Evolutionary conservation across 2,329 filamentous ascomycete species (phyloP).

Genomic region (Calonectria pseudoreteaudii): DNA sequence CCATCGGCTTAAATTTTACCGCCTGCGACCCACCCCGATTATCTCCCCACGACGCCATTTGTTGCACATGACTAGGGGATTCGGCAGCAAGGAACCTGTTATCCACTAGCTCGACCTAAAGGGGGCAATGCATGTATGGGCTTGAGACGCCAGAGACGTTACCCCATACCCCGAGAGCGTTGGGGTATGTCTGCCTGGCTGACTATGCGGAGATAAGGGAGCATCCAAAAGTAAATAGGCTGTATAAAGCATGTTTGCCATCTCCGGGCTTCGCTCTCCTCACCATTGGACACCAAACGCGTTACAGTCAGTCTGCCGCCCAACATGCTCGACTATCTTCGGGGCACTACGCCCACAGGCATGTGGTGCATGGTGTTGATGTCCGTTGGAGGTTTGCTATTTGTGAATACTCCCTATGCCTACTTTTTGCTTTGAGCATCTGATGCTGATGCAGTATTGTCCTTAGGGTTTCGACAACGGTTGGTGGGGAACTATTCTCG

Average conservation of each 20-base stretch:
- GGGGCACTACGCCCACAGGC: not conserved
- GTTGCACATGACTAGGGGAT: not conserved
- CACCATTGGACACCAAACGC: not conserved
- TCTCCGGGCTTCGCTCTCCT: not conserved
- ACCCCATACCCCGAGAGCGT: not conserved
- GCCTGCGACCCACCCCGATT: not conserved
- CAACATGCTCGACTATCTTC: not conserved
- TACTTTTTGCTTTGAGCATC: not conserved
- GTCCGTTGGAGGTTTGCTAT: not conserved
- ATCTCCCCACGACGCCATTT: not conserved
- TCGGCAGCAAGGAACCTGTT: not conserved
- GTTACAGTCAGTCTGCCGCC: not conserved
- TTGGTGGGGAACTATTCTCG: not conserved
- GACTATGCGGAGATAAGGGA: not conserved
- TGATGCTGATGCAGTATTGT: not conserved
- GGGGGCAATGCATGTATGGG: not conserved
- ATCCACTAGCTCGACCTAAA: not conserved
- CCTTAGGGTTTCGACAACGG: not conserved
- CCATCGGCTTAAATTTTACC: slow-evolving; percentile 7
- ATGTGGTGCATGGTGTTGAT: slow-evolving; percentile 4
- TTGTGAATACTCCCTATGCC: not conserved
- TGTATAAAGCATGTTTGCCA: not conserved
- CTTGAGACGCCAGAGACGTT: not conserved
- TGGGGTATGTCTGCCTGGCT: not conserved
- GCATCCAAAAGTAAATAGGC: not conserved